Conservation (phyloP, 2,329 filamentous ascomycete species). For the Aureobasidium sp. region DNA sequence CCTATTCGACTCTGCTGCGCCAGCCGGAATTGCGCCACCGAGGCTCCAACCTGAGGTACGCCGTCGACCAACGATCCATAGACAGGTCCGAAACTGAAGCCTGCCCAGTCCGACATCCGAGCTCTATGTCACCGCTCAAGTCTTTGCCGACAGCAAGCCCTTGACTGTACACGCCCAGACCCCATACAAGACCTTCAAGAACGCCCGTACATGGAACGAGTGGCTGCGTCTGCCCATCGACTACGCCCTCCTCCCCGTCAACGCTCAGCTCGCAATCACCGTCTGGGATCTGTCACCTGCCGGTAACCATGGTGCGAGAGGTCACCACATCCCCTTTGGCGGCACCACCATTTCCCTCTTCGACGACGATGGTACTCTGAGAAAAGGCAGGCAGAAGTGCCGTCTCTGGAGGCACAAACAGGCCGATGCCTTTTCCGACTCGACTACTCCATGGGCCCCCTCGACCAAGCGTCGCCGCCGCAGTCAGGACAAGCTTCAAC, state of each 20-base stretch:
- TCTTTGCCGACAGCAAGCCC: conserved; percentile 94
- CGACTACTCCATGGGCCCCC: conserved; percentile 63
- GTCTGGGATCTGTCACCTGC: conserved; percentile 88
- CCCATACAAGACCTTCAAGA: conserved; percentile 82
- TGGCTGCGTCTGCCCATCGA: conserved; percentile 84
- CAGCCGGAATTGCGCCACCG: conserved; percentile 75
- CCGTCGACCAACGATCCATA: conserved; percentile 1
- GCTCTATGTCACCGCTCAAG: conserved; percentile 82
- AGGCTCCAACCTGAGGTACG: conserved; percentile 72
- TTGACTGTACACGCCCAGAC: conserved; percentile 88
- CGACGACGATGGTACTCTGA: conserved; percentile 80
- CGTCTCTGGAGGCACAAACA: conserved; percentile 69
- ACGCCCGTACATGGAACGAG: conserved; percentile 74
- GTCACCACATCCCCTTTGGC: conserved; percentile 82
- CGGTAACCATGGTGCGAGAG: conserved; percentile 58
- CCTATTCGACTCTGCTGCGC: conserved; percentile 68
- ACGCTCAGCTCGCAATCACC: conserved; percentile 81
- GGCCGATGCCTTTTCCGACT: conserved; percentile 76
- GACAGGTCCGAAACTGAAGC: background rate
- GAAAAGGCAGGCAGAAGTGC: conserved; percentile 90
- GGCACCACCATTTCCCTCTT: conserved; percentile 91
- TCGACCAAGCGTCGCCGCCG: conserved; percentile 46
- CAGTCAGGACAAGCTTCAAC: conserved; percentile 49
- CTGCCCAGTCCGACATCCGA: conserved; percentile 63
- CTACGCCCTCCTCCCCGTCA: conserved; percentile 72